Evolutionary conservation across 768 basidiomycete species (phyloP).

Genomic region (Cystobasidium tubakii): DNA sequence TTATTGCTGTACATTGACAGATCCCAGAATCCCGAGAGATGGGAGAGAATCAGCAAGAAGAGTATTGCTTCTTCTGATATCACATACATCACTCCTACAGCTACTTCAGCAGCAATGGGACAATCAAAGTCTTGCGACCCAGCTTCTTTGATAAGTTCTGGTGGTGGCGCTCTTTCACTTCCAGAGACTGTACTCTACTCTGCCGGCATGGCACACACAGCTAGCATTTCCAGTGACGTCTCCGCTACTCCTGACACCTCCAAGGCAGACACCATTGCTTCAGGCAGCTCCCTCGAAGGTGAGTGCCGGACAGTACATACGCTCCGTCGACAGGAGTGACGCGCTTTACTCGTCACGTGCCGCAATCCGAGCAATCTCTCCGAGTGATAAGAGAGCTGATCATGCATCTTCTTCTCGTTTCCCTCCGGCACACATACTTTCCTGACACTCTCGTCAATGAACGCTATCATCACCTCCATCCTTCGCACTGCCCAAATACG

Average conservation of each 20-base stretch:
- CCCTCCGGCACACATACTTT: background rate
- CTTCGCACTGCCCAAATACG: background rate
- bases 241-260: background rate
- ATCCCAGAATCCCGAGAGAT: conserved; percentile 23
- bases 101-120: background rate
- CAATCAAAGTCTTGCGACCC: background rate
- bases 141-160: background rate
- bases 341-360: background rate
- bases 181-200: background rate
- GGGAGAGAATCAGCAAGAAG: conserved; percentile 12
- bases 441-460: too few relatives aligned
- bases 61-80: background rate
- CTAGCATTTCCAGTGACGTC: background rate
- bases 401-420: background rate
- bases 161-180: background rate
- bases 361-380: background rate
- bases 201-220: background rate
- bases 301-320: too few relatives aligned
- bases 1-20: conserved; percentile 12
- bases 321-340: background rate
- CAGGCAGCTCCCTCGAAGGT: background rate
- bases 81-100: background rate
- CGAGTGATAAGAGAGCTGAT: background rate
- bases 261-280: background rate
- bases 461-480: background rate